Conservation (phyloP, 2,329 filamentous ascomycete species). For the Clarireedia homoeocarpa region DNA sequence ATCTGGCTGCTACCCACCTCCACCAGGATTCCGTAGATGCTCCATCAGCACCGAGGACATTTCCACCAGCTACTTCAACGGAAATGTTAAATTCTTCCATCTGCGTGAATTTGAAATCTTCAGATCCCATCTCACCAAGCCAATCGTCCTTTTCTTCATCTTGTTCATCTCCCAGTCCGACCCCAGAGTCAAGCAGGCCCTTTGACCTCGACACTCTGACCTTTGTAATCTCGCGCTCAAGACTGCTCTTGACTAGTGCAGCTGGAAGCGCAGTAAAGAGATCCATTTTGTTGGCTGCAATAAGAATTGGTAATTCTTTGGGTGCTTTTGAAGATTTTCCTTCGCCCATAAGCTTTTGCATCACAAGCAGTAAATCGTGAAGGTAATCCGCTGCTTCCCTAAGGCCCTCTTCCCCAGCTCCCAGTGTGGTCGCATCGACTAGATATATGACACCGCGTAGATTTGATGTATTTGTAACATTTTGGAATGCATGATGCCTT, state of each 20-base stretch:
- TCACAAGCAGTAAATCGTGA: conserved; percentile 74
- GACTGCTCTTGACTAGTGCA: conserved; percentile 60
- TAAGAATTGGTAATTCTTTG: conserved; percentile 61
- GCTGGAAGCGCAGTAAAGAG: conserved; percentile 87
- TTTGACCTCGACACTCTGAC: conserved; percentile 71
- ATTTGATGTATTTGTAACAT: conserved; percentile 38
- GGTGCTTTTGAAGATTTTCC: conserved; percentile 49
- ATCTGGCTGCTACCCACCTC: conserved; percentile 74
- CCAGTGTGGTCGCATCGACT: conserved; percentile 71
- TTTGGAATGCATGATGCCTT: conserved; percentile 57
- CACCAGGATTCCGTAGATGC: conserved; percentile 80
- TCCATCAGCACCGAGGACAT: conserved; percentile 51
- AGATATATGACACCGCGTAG: conserved; percentile 75
- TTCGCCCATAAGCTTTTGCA: conserved; percentile 64
- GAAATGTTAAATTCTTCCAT: conserved; percentile 77
- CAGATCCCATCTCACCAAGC: conserved; percentile 73
- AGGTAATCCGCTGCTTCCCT: conserved; percentile 74
- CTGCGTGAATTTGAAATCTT: conserved; percentile 70
- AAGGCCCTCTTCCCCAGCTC: conserved; percentile 48
- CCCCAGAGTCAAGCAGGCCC: conserved; percentile 74
- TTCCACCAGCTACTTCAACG: conserved; percentile 71
- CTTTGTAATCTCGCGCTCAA: conserved; percentile 75
- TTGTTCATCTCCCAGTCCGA: conserved; percentile 49
- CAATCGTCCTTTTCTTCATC: conserved; percentile 72
- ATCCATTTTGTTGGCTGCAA: conserved; percentile 93